Evolutionary conservation across 257 asterid genomes (phyloP), one percentile per base, ranked within the genome.

Genomic region (Datura wrightii): DNA sequence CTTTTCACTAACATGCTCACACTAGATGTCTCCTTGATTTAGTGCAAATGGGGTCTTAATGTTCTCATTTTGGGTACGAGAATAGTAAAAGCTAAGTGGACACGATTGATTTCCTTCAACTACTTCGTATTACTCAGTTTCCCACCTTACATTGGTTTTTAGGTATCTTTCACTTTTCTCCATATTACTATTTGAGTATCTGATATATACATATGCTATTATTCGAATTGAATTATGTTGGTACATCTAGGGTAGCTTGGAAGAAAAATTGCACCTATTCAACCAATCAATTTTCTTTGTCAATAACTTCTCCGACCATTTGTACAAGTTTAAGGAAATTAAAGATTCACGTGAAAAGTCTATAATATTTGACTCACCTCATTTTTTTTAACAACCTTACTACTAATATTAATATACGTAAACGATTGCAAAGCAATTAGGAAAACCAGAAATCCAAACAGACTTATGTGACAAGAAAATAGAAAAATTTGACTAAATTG

Each of bases 121-220:
- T 50, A 76, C 82, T 76, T 76, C 62, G 62, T 39, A 44, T 39
- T 16, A 39, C 79, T 8, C 39, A 69, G 31, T 31, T 69, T 69
- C 79, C 79, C 53, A 69, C 53, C 52, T 39, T 39, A 69, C 79
- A 16, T 16, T 39, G 24, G 53, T 16, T 69, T 24, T 39, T 39
- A 69, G 79, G 79, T 69, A 69, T 69, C 79, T 69, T 69, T 69
- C 79, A 69, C 34, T 69, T 69, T 69, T 69, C 52, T 69, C 31
- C 46, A 37, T 5, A 37, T 37, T 67, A 69, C 53, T 3, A 14
- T 69, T 24, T 69, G 53, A 69, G 3, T 15, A 37, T 15, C 6
- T 39, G 14, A 16, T 39, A 19, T 4, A 59, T 39, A 19, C 10
- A 59, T 59, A 69, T 69, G 15, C 34, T 15, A 69, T 39, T 69